Evolutionary conservation across 75 land plant genomes (phyloP).

Genomic region (Cupressus sempervirens): DNA sequence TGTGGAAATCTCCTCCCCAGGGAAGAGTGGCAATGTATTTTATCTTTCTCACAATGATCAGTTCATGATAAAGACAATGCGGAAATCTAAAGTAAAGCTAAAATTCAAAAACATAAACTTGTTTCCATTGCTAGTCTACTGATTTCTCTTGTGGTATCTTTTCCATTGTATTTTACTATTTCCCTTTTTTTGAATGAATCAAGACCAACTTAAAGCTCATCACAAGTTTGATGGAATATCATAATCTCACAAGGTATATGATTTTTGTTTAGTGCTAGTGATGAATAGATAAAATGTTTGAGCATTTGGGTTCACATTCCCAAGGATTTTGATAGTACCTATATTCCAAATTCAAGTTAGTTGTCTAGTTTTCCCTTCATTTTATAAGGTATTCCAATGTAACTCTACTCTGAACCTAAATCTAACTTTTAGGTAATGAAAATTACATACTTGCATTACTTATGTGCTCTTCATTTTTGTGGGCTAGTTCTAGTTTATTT

Average conservation of each 20-base stretch:
- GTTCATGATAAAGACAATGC: constrained; percentile 87
- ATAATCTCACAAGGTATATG: background rate
- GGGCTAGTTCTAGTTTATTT: no score
- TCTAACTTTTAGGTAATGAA: background rate
- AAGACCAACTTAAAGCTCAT: background rate
- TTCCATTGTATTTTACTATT: no score
- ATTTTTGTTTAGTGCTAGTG: background rate
- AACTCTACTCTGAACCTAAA: no score
- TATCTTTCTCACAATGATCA: constrained; percentile 79
- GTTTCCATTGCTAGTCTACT: background rate
- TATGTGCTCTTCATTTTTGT: background rate
- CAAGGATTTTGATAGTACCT: background rate
- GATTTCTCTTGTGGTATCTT: background rate
- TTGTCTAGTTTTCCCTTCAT: background rate
- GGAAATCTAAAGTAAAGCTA: constrained; percentile 82
- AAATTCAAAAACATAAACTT: background rate
- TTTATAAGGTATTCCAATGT: background rate
- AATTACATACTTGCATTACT: background rate
- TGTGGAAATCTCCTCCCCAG: no score
- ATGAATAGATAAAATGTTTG: background rate
- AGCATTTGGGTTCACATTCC: background rate
- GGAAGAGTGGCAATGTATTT: constrained; percentile 87
- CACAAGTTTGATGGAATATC: background rate
- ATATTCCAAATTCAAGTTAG: background rate
- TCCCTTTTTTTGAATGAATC: background rate